Evolutionary conservation across 495 filamentous ascomycete species (phyloP), one percentile per base, ranked within the genome.

Genomic region (Aspergillus heteromorphus): DNA sequence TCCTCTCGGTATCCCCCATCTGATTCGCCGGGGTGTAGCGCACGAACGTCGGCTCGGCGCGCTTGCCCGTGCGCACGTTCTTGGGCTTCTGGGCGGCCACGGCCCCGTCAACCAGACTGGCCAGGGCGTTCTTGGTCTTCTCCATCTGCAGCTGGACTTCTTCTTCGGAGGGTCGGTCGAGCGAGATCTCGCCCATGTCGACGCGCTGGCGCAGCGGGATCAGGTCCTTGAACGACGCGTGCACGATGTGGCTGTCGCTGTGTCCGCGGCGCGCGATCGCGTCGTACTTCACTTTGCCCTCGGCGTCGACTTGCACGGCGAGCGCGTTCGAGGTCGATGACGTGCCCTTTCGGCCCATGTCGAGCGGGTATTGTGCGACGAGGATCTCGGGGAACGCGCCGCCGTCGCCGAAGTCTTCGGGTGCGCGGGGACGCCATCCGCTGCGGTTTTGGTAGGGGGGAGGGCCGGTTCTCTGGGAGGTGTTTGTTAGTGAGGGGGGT

Each of bases 311-410:
- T 65, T 96, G 89, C 21, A 97, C 78, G 9, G 91, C 87, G 27
- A 98, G 83, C 45, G 92, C 91, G 69, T 96, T 97, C 48, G 88
- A 92, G 6, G 76, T 86, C 4, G 80, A 78, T 1, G 85, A 73
- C 16, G 80, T 75, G 27, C 74, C 73, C 69, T 92, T 92, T 52
- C 87, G 82, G 31, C 93, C 95, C 91, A 96, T 95, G 55, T 92
- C 87, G 30, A 95, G 84, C 40, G 92, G 92, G 65, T 98, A 98
- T 62, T 98, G 93, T 21, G 92, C 93, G 43, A 97, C 83, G 20
- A 87, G 84, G 41, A 98, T 86, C 68, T 98, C 93, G 30, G 93
- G 91, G 70, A 97, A 98, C 45, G 92, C 91, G 62, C 93, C 93
- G 53, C 93, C 93, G 76, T 97, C 92, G 62, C 88, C 92, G 73